Percentiles rank a stretch among this genome's conserved stretches.
Evolutionary conservation across 768 basidiomycete genomes (phyloP).

Genomic region (Saitozyma sp.): DNA sequence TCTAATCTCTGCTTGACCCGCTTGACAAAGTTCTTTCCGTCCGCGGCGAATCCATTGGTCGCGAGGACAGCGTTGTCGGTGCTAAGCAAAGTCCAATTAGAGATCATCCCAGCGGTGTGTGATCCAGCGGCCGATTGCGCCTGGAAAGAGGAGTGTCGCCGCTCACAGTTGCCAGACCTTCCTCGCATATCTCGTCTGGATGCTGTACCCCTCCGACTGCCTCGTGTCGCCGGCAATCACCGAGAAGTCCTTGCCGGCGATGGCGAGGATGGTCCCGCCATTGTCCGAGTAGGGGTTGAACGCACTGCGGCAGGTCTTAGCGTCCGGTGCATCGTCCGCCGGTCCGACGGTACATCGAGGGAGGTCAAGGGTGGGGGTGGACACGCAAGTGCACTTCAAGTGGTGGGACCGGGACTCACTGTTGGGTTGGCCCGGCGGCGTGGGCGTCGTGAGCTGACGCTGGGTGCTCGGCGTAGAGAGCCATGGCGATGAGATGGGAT

Average conservation of each 20-base stretch:
- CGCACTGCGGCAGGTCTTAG: conserved; percentile 20
- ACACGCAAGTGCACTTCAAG: too few relatives aligned
- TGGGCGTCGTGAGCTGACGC: conserved; percentile 18
- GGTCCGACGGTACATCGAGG: too few relatives aligned
- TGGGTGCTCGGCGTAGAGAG: conserved; percentile 31
- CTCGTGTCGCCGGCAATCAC: conserved; percentile 96
- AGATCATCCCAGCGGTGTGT: conserved; percentile 11
- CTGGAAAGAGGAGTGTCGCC: conserved; percentile 44
- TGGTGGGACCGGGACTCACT: conserved; percentile 22
- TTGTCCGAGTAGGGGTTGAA: conserved; percentile 92
- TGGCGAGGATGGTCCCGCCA: conserved; percentile 87
- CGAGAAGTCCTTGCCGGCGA: conserved; percentile 87
- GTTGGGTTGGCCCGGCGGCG: conserved; percentile 39
- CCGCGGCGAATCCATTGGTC: conserved; percentile 95
- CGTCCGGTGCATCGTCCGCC: not conserved
- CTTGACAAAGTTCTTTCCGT: conserved; percentile 97
- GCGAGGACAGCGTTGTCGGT: conserved; percentile 91
- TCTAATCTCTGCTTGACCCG: conserved; percentile 91
- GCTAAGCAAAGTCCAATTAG: conserved; percentile 55
- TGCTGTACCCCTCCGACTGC: conserved; percentile 94
- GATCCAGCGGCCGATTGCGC: not conserved
- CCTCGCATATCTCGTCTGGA: conserved; percentile 95
- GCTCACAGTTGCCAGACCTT: conserved; percentile 87
- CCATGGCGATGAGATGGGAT: conserved; percentile 24
- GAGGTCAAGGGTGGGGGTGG: too few relatives aligned